phyloP scores from a whole-genome alignment of 805 yeast species.

The Ogataea nonfermentans region DNA sequence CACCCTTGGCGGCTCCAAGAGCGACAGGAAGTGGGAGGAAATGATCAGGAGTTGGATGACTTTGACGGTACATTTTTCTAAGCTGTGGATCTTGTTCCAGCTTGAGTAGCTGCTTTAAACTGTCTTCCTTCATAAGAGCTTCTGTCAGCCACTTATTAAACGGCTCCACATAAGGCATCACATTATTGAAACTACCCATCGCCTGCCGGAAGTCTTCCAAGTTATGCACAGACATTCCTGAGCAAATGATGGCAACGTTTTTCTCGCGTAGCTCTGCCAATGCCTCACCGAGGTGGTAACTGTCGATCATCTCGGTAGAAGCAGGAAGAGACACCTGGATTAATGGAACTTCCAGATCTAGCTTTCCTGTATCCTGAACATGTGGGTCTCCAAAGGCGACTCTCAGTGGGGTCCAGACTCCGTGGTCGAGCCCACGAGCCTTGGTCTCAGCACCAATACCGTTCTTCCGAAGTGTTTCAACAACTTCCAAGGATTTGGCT shows the following conservation, averaged over 20 bases:
- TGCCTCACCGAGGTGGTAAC: constrained; percentile 54
- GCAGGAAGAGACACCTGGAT: constrained; percentile 51
- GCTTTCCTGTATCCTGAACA: constrained; percentile 35
- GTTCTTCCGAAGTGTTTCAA: constrained; percentile 36
- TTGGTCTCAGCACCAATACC: constrained; percentile 47
- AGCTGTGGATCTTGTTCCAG: constrained; percentile 24
- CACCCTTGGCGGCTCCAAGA: constrained; percentile 52
- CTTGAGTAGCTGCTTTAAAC: constrained; percentile 11
- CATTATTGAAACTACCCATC: constrained; percentile 17
- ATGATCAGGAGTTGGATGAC: constrained; percentile 81
- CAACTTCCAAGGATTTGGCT: constrained; percentile 44
- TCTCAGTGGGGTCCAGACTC: constrained; percentile 77
- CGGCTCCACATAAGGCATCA: constrained; percentile 48
- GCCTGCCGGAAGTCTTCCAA: constrained; percentile 49
- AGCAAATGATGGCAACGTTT: constrained; percentile 54
- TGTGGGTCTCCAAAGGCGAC: constrained; percentile 56
- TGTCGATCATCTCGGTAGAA: constrained; percentile 40
- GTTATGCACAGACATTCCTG: constrained; percentile 84
- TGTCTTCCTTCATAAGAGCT: constrained; percentile 24
- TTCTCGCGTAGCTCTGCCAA: constrained; percentile 50
- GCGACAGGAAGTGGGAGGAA: constrained; percentile 64
- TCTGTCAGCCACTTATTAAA: constrained; percentile 48
- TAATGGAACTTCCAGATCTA: constrained; percentile 47
- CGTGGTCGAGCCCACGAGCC: constrained; percentile 76
- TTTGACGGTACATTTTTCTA: constrained; percentile 36